phyloP scores from a whole-genome alignment of 202 grass and related monocot genomes.

The Musa balbisiana region DNA sequence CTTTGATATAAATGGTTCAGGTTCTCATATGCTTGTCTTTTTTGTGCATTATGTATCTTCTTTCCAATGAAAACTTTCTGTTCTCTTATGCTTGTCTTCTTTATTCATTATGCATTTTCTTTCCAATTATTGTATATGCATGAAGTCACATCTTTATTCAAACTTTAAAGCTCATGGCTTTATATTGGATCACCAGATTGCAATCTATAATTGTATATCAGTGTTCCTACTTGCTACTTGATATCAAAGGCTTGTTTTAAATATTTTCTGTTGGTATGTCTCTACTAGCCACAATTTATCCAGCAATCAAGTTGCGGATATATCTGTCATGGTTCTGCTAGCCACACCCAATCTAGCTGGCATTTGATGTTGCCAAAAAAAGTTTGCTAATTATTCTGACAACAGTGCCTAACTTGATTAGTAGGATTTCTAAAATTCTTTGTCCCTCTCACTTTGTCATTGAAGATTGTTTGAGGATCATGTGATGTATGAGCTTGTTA shows the following conservation, averaged over 20 bases:
- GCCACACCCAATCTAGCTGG: no score
- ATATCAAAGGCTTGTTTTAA: neutral
- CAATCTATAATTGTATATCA: neutral
- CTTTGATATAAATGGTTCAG: no score
- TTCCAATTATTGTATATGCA: neutral
- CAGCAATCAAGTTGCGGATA: no score
- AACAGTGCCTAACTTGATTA: no score
- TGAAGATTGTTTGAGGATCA: no score
- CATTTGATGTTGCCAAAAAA: no score
- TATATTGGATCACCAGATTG: neutral
- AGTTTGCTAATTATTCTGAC: no score
- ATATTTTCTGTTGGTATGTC: neutral
- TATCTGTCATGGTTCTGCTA: no score
- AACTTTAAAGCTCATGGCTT: no score
- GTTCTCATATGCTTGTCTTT: neutral
- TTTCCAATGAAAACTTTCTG: neutral
- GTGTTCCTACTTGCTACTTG: neutral
- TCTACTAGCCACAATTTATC: neutral
- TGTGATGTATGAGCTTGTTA: no score
- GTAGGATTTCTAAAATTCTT: no score
- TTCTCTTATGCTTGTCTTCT: neutral
- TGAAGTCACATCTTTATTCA: neutral
- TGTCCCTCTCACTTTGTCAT: no score
- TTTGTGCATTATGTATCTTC: neutral
- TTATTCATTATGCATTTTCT: neutral